Evolutionary conservation across 2,329 filamentous ascomycete species (phyloP).

Genomic region (Bipolaris victoriae): DNA sequence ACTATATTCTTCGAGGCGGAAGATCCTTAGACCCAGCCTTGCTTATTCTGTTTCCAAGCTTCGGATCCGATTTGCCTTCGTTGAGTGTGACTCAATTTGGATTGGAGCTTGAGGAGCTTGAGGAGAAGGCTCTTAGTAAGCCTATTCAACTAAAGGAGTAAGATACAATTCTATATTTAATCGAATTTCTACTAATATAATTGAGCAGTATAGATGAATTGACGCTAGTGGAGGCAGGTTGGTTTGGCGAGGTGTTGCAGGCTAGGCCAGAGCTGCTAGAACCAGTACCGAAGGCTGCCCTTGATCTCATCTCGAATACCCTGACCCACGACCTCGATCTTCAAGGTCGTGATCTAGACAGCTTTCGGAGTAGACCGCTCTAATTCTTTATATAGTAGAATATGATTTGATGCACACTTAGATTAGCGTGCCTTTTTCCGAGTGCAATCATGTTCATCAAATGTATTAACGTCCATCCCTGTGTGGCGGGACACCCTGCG

Average conservation of each 20-base stretch:
- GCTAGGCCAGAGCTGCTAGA: conserved; percentile 14
- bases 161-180: background rate
- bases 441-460: background rate
- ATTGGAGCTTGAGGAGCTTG: conserved; percentile 3
- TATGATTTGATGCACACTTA: background rate
- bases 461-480: background rate
- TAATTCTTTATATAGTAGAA: conserved; percentile 11
- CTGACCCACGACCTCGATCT: conserved; percentile 6
- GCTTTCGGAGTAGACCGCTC: conserved; percentile 10
- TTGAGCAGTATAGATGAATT: conserved; percentile 14
- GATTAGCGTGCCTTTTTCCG: background rate
- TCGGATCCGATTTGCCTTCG: background rate
- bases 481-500: too few relatives aligned
- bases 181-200: background rate
- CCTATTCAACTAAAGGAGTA: conserved; percentile 20
- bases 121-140: conserved; percentile 13
- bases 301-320: conserved; percentile 12
- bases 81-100: conserved; percentile 1
- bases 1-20: conserved; percentile 5
- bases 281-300: background rate
- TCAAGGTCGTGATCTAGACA: conserved; percentile 4
- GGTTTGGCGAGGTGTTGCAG: conserved; percentile 13
- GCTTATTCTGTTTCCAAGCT: conserved; percentile 13
- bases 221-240: conserved; percentile 3
- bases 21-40: conserved; percentile 3